These are phyloP conservation scores for rapeseed (Brassica napus) DNA, from an alignment of 345 rosid genomes.

Conservation along the genomic window Da-Ae NC_063438.1:15271501-15272000, in stretches of 20 bases:
- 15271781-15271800: neutral
- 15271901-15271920: too few species aligned
- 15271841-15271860: neutral
- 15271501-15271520: slow-evolving; percentile 49
- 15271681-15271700: slow-evolving; percentile 31
- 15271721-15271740: neutral
- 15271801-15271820: slow-evolving; percentile 4
- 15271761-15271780: neutral
- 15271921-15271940: too few species aligned
- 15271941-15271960: too few species aligned
- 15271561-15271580: slow-evolving; percentile 77
- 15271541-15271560: slow-evolving; percentile 78
- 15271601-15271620: slow-evolving; percentile 37
- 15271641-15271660: slow-evolving; percentile 11
- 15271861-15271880: neutral
- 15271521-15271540: slow-evolving; percentile 69
- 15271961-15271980: neutral
- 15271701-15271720: neutral
- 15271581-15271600: slow-evolving; percentile 49
- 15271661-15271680: slow-evolving; percentile 33
- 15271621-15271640: slow-evolving; percentile 34
- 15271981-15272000: too few species aligned
- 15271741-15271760: neutral
- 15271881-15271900: neutral
- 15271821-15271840: slow-evolving; percentile 5